Evolutionary conservation across 163 green algal species (phyloP).

Genomic region (Chlamydomonas reinhardtii): DNA sequence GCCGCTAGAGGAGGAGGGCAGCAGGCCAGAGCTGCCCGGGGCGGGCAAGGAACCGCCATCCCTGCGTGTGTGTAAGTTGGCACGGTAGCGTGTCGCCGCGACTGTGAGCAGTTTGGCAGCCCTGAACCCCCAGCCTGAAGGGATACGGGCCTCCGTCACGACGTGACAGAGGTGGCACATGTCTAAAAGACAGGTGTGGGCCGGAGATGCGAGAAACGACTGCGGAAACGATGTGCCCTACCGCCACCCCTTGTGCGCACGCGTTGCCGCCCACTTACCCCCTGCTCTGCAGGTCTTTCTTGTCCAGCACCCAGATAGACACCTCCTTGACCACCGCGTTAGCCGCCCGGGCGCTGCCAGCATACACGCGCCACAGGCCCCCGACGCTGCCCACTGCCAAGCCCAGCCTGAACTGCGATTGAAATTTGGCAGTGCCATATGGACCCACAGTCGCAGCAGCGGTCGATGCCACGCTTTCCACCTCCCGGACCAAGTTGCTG

Average conservation of each 20-base stretch:
- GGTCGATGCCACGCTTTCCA: neutral
- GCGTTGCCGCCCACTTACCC: conserved; percentile 22
- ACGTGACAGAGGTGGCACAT: too few relatives aligned
- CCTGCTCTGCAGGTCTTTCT: conserved; percentile 67
- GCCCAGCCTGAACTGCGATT: neutral
- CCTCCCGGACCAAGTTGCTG: too few relatives aligned
- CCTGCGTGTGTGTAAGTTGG: too few relatives aligned
- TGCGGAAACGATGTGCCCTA: too few relatives aligned
- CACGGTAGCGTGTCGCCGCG: too few relatives aligned
- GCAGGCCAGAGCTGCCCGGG: neutral
- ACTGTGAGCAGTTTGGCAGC: neutral
- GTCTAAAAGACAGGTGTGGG: too few relatives aligned
- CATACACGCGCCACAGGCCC: conserved; percentile 80
- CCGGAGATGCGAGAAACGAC: neutral
- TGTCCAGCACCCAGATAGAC: conserved; percentile 88
- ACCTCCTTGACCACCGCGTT: conserved; percentile 67
- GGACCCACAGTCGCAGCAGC: neutral
- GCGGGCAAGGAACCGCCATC: neutral
- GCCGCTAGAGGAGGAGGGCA: neutral
- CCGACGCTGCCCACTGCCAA: too few relatives aligned
- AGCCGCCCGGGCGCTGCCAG: conserved; percentile 50
- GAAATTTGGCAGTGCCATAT: neutral
- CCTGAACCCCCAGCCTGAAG: too few relatives aligned
- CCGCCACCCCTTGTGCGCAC: too few relatives aligned
- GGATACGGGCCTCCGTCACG: too few relatives aligned